Percentiles rank a stretch among this genome's conserved stretches.
Conservation (phyloP, 78 protist genomes). For the Tieghemostelium lacteum region DNA sequence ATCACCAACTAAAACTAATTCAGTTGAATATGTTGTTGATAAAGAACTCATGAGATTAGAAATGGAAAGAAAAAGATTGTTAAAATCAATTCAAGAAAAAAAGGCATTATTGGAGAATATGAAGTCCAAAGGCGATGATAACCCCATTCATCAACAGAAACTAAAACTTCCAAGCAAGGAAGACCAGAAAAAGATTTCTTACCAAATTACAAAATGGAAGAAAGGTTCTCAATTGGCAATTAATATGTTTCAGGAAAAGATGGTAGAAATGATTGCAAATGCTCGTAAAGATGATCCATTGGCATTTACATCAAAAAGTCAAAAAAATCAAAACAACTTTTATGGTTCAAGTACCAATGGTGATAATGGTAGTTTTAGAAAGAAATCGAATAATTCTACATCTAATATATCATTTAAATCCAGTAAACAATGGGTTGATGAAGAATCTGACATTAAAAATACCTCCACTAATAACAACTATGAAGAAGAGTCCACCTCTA, state of each 20-base stretch:
- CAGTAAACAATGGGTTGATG: too few species aligned
- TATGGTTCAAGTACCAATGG: too few species aligned
- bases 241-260: not conserved
- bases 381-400: too few species aligned
- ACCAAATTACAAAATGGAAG: conserved; percentile 11
- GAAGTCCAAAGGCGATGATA: not conserved
- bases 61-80: conserved; percentile 15
- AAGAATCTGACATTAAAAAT: too few species aligned
- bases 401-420: too few species aligned
- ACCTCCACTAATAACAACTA: not conserved
- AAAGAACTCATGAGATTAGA: not conserved
- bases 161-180: not conserved
- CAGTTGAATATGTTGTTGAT: conserved; percentile 7
- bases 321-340: too few species aligned
- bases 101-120: not conserved
- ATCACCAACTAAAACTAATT: too few species aligned
- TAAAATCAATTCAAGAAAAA: conserved; percentile 3
- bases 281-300: too few species aligned
- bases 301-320: too few species aligned
- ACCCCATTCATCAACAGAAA: conserved; percentile 10
- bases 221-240: conserved; percentile 9
- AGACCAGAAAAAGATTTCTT: conserved; percentile 2
- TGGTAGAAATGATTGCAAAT: not conserved
- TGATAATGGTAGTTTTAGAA: too few species aligned
- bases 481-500: not conserved